Evolutionary conservation across 148 eudicot species (phyloP).

Genomic region (Chenopodium formosanum): DNA sequence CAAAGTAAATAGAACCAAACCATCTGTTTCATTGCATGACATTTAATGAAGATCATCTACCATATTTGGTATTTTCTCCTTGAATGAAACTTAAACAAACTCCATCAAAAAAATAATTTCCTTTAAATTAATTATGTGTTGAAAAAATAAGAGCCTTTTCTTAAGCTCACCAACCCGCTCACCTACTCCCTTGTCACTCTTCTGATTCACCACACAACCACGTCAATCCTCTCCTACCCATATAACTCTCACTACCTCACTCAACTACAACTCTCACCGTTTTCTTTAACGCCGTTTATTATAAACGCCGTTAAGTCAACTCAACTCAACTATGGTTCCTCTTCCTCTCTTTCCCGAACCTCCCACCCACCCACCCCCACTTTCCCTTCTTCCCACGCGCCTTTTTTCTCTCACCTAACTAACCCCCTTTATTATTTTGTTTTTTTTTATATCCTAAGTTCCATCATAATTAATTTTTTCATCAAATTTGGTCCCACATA

Average conservation of each 20-base stretch:
- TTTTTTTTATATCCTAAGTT: too few relatives aligned
- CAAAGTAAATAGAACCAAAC: neutral
- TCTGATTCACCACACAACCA: neutral
- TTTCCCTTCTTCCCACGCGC: neutral
- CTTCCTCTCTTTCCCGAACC: neutral
- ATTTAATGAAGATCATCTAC: neutral
- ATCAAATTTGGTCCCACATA: neutral
- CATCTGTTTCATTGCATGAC: neutral
- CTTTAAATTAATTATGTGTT: neutral
- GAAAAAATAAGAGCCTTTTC: conserved; percentile 5
- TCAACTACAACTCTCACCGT: neutral
- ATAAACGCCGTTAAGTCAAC: neutral
- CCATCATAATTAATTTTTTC: neutral
- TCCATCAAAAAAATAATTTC: too few relatives aligned
- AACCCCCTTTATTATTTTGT: neutral
- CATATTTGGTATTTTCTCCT: neutral
- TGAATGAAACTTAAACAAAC: neutral
- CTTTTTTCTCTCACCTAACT: neutral
- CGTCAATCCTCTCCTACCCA: conserved; percentile 6
- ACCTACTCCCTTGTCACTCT: conserved; percentile 14
- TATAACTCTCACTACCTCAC: neutral
- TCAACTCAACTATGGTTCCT: neutral
- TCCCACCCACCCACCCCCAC: neutral
- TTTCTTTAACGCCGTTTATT: neutral
- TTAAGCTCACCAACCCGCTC: conserved; percentile 17